Base-by-base conservation (phyloP, 768 basidiomycete genomes). In the Chalciporus sphaerocephalus region DNA sequence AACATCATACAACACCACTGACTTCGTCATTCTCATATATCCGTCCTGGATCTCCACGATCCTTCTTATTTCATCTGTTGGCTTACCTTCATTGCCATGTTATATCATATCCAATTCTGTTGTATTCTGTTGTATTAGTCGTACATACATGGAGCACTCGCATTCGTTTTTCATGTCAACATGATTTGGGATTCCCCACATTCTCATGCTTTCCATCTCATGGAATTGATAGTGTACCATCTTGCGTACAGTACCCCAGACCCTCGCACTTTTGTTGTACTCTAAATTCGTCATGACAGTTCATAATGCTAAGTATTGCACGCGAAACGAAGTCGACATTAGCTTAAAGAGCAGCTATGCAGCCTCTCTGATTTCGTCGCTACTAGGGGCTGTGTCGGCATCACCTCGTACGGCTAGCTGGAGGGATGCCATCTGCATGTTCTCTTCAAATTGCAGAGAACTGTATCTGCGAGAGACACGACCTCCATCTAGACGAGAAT, bases 381-480 rank as follows among this genome's bases (percentile, higher is more conserved):
- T 40, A 21, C 47, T 39, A 16, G 53, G 42, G 18, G 40, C 35
- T 23, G 57, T 61, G n/a, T 59, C 56, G 8, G 42, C 20, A n/a
- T 66, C 40, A 13, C 35, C 54, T 35, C 36, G 50, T 36, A 55
- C 33, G 6, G 44, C 46, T 25, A 51, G 34, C 17, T 3, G 51
- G 11, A 42, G 11, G 0, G 43, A 44, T 11, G 44, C 42, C 45
- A 30, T 38, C 18, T 30, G 50, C 3, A 44, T 13, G 3, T 44
- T 42, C 11, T 51, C 46, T 11, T 45, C 39, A 4, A 55, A 54
- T 11, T 49, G 52, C 11, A 64, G 18, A 7, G 62, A 46, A n/a
- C 53, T 55, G 9, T 20, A 34, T 37, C 38, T 41, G 15, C 37
- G 43, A 5, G 51, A 50, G 18, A 47, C 25, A 1, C 47, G 38